Percentiles rank a stretch among this genome's conserved stretches.
Evolutionary conservation across 129 eudicot species (phyloP).

Genomic region (Escallonia rubra): DNA sequence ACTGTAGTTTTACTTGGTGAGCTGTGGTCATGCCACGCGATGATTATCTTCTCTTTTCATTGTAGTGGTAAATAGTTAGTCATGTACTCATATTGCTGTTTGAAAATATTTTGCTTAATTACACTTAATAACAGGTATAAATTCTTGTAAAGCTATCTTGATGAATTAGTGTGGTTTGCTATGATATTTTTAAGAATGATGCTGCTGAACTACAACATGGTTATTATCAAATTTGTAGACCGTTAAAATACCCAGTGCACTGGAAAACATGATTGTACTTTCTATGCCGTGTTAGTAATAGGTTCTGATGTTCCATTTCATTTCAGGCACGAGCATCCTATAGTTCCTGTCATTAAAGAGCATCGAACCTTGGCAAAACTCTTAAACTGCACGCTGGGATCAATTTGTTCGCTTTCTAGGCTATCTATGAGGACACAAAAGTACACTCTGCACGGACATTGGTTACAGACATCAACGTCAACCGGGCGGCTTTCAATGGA

Average conservation of each 20-base stretch:
- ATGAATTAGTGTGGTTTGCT: too few relatives aligned
- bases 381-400: slow-evolving; percentile 77
- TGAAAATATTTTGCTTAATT: neutral
- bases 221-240: too few relatives aligned
- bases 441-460: slow-evolving; percentile 94
- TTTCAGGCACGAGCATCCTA: slow-evolving; percentile 83
- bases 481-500: slow-evolving; percentile 98
- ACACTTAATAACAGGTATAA: neutral
- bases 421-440: slow-evolving; percentile 81
- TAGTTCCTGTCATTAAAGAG: slow-evolving; percentile 89
- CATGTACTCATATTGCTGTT: neutral
- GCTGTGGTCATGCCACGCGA: neutral
- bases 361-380: slow-evolving; percentile 87
- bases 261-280: neutral
- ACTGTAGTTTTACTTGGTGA: neutral
- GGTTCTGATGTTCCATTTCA: too few relatives aligned
- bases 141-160: too few relatives aligned
- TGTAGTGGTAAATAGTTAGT: too few relatives aligned
- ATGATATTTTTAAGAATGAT: too few relatives aligned
- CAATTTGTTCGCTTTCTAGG: slow-evolving; percentile 81
- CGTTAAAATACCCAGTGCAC: neutral
- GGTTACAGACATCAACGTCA: slow-evolving; percentile 99
- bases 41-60: too few relatives aligned
- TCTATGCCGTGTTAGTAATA: slow-evolving; percentile 5
- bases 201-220: too few relatives aligned